These are phyloP conservation scores for Gardenia jasminoides DNA, from an alignment of 257 asterid genomes.

Conservation along the genomic window DNA sequence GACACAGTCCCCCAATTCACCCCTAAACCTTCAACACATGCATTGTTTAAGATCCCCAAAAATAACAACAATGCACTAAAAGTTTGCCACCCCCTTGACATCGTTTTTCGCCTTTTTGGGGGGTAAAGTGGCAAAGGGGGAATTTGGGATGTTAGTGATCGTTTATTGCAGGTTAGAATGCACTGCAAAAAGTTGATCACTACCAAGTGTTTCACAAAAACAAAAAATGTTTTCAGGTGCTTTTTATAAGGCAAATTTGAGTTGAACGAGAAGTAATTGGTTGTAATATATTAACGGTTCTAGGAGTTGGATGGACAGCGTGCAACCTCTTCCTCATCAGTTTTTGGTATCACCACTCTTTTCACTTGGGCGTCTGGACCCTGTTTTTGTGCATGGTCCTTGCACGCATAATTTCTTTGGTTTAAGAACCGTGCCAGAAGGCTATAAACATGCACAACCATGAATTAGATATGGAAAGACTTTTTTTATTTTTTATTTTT, in stretches of 20 bases:
- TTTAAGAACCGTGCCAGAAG: too few relatives aligned
- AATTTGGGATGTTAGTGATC: background rate
- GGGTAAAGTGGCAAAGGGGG: background rate
- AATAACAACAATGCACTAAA: background rate
- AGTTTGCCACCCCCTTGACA: conserved; percentile 1
- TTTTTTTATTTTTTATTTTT: too few relatives aligned
- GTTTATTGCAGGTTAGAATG: background rate
- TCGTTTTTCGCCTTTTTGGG: background rate
- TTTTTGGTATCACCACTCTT: background rate
- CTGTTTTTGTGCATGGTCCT: background rate
- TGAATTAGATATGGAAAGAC: too few relatives aligned
- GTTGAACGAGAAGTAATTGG: too few relatives aligned
- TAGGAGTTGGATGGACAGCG: background rate
- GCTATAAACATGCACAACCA: too few relatives aligned
- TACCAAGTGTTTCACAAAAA: background rate
- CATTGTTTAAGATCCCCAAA: background rate
- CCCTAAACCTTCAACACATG: conserved; percentile 31
- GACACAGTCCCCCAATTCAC: conserved; percentile 40
- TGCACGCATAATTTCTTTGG: background rate
- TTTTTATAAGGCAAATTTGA: too few relatives aligned
- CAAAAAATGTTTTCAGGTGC: too few relatives aligned
- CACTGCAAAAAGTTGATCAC: background rate
- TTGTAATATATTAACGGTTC: too few relatives aligned
- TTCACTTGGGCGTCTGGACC: background rate
- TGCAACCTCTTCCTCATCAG: background rate